Conservation (phyloP, 225 moss, liverwort and hornwort species). For the Marchantia paleacea region DNA sequence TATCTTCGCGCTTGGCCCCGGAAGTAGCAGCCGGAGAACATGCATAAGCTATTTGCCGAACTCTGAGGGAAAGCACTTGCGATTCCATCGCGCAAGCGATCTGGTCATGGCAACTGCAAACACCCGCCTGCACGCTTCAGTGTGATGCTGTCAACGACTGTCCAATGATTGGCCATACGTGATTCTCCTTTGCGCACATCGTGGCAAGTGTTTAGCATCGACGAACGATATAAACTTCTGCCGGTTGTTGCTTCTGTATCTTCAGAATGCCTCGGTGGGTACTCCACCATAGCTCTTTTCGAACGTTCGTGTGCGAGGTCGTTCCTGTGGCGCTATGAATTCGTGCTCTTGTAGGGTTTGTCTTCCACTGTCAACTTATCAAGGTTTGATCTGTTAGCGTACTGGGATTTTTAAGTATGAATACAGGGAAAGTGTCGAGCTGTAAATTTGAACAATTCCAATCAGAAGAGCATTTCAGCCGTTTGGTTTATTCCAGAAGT, state of each 20-base stretch:
- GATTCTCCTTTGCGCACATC: background rate
- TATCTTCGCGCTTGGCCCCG: too few relatives aligned
- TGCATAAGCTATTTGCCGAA: too few relatives aligned
- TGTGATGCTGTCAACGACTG: background rate
- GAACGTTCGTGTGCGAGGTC: background rate
- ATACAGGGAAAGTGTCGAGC: background rate
- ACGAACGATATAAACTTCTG: background rate
- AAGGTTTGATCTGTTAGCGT: too few relatives aligned
- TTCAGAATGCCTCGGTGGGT: conserved; percentile 8
- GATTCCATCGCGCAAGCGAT: too few relatives aligned
- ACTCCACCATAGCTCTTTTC: background rate
- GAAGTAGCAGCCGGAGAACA: too few relatives aligned
- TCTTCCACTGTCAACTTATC: too few relatives aligned
- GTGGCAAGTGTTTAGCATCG: background rate
- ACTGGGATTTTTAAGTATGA: too few relatives aligned
- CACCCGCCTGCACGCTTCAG: background rate
- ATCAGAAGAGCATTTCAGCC: background rate
- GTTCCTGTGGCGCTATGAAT: background rate
- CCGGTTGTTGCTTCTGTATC: background rate
- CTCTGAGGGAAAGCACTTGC: too few relatives aligned
- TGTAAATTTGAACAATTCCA: background rate
- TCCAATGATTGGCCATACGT: conserved; percentile 1
- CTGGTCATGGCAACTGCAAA: too few relatives aligned
- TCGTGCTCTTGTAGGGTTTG: background rate
- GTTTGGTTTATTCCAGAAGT: background rate